Evolutionary conservation across 495 filamentous ascomycete species (phyloP), one percentile per base, ranked within the genome.

Genomic region (Amphirosellinia nigrospora): DNA sequence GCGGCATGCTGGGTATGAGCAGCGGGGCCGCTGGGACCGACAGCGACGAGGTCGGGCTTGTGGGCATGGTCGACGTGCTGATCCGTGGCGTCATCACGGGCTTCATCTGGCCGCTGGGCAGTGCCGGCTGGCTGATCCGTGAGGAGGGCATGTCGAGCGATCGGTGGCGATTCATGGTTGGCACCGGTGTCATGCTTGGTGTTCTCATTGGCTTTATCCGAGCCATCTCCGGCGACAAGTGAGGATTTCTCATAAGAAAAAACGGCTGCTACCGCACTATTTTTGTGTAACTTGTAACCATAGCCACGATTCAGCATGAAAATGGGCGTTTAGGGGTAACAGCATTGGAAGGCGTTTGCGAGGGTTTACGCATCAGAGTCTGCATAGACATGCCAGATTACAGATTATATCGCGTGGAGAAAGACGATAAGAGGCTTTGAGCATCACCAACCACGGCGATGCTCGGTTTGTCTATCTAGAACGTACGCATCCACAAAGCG

Each of bases 61-160:
- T 80, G 8, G 80, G 75, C 0, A 68, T 82, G 23, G 72, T 96
- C 48, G 94, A 97, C 79, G 92, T 96, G 79, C 89, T 97, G 86
- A 85, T 98, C 72, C 92, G 88, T 82, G 96, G 94, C 1, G 93
- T 92, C 74, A 80, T 96, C 32, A 93, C 94, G 75, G 96, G 96
- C 26, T 98, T 97, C 81, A 90, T 99, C 77, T 99, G 94, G 90
- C 94, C 96, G 34, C 78, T 98, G 52, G 94, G 91, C 0, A 93
- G 92, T 74, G 84, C 94, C 34, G 89, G 90, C 56, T 97, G 93
- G 94, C 78, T 95, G 77, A 83, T 94, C 58, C 84, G 94, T 65
- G 94, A 98, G 81, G 93, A 96, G 69, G 94, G 94, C 13, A 89
- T 97, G 69, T 97, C 93, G 89, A 92, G 89, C 46, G 87, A 88